Conservation (phyloP, 1,284 basidiomycete species). For the Taiwanofungus camphoratus region DNA sequence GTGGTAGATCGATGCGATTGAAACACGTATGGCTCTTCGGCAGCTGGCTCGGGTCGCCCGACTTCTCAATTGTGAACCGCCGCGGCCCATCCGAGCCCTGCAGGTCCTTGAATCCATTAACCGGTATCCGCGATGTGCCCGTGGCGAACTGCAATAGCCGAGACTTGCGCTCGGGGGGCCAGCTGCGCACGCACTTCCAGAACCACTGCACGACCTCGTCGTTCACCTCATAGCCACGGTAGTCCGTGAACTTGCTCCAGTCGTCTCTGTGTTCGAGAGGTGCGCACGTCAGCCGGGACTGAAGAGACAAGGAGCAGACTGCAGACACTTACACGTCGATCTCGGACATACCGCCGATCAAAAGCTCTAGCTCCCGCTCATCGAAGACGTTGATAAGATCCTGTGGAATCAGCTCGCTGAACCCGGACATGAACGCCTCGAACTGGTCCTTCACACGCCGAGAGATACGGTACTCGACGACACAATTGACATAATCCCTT, state of each 20-base stretch:
- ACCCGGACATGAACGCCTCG: constrained; percentile 92
- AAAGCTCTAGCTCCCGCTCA: constrained; percentile 91
- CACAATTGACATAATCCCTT: constrained; percentile 94
- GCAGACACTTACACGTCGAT: constrained; percentile 86
- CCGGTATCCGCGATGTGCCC: constrained; percentile 94
- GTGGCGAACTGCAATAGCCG: constrained; percentile 95
- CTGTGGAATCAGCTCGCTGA: constrained; percentile 92
- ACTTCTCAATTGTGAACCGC: constrained; percentile 94
- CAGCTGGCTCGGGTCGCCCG: constrained; percentile 85
- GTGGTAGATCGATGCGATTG: constrained; percentile 87
- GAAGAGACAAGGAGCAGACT: constrained; percentile 3
- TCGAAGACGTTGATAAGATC: constrained; percentile 98
- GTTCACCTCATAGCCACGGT: constrained; percentile 78
- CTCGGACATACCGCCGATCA: constrained; percentile 99
- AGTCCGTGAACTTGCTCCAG: constrained; percentile 85
- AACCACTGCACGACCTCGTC: constrained; percentile 99
- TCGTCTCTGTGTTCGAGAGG: constrained; percentile 53
- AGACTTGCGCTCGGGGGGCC: constrained; percentile 95
- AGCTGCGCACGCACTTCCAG: constrained; percentile 96
- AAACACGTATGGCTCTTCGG: constrained; percentile 92
- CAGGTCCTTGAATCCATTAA: constrained; percentile 98
- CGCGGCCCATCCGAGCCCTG: constrained; percentile 96
- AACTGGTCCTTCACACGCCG: constrained; percentile 94
- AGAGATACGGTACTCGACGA: constrained; percentile 93
- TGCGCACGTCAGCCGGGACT: not conserved